A percentile compares a stretch with the other conserved stretches of the same genome.
Conservation (phyloP, 352 stramenopile species). For the Aphanomyces astaci region DNA sequence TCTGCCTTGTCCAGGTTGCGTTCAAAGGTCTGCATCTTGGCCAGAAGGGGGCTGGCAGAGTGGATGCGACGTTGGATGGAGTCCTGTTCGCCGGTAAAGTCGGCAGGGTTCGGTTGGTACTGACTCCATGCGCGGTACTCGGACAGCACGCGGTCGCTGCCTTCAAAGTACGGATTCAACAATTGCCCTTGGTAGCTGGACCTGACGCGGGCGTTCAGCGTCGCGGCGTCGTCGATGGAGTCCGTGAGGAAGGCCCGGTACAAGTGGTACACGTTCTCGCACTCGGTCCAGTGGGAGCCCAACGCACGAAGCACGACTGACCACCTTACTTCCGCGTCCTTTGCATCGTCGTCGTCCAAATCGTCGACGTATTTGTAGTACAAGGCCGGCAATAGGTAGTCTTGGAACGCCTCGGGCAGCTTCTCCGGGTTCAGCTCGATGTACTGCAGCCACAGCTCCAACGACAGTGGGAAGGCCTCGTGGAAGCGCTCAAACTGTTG, state of each 20-base stretch:
- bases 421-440: background rate
- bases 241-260: background rate
- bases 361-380: slow-evolving; percentile 19
- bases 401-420: slow-evolving; percentile 1
- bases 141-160: slow-evolving; percentile 9
- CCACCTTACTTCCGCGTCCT: background rate
- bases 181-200: slow-evolving; percentile 11
- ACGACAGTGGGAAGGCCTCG: background rate
- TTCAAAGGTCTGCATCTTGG: background rate
- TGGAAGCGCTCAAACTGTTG: slow-evolving; percentile 14
- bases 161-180: slow-evolving; percentile 3
- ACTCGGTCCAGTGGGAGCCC: slow-evolving; percentile 6
- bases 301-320: background rate
- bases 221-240: background rate
- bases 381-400: slow-evolving; percentile 7
- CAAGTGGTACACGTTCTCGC: slow-evolving; percentile 16
- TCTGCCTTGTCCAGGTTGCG: background rate
- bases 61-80: background rate
- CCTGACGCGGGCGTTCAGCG: background rate
- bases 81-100: background rate
- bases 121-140: slow-evolving; percentile 16
- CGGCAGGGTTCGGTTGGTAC: background rate
- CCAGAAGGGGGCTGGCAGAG: background rate
- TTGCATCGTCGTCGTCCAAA: background rate
- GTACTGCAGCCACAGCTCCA: slow-evolving; percentile 15